Percentiles rank a stretch among this genome's conserved stretches.
phyloP scores from a whole-genome alignment of 352 stramenopile genomes.

The Pseudoperonospora humuli region DNA sequence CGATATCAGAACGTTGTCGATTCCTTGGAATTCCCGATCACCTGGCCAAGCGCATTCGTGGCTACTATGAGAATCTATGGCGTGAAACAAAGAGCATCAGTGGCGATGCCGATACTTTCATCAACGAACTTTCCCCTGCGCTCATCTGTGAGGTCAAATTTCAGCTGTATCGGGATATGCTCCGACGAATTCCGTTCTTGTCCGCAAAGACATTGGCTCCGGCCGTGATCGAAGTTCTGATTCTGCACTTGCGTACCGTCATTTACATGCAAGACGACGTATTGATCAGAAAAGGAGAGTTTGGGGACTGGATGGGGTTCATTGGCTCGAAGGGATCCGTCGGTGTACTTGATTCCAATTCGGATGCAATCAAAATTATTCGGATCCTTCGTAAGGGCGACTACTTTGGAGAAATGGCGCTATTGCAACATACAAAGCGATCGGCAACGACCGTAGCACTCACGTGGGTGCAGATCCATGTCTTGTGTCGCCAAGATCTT shows the following conservation, averaged over 20 bases:
- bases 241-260: constrained; percentile 58
- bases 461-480: too few relatives aligned
- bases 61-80: constrained; percentile 63
- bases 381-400: constrained; percentile 59
- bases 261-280: constrained; percentile 82
- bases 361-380: constrained; percentile 38
- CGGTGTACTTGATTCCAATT: constrained; percentile 55
- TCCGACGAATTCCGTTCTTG: constrained; percentile 68
- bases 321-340: constrained; percentile 66
- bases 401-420: too few relatives aligned
- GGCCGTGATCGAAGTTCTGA: constrained; percentile 66
- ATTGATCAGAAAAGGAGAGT: constrained; percentile 67
- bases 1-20: constrained; percentile 49
- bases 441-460: too few relatives aligned
- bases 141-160: constrained; percentile 75
- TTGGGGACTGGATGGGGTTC: constrained; percentile 79
- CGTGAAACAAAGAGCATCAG: constrained; percentile 56
- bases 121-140: constrained; percentile 61
- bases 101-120: constrained; percentile 56
- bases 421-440: too few relatives aligned
- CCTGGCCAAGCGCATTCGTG: constrained; percentile 41
- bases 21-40: constrained; percentile 53
- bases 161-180: constrained; percentile 67
- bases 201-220: constrained; percentile 50
- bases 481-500: too few relatives aligned